Conservation (phyloP, 495 filamentous ascomycete genomes). For the Penicillium egyptiacum region DNA sequence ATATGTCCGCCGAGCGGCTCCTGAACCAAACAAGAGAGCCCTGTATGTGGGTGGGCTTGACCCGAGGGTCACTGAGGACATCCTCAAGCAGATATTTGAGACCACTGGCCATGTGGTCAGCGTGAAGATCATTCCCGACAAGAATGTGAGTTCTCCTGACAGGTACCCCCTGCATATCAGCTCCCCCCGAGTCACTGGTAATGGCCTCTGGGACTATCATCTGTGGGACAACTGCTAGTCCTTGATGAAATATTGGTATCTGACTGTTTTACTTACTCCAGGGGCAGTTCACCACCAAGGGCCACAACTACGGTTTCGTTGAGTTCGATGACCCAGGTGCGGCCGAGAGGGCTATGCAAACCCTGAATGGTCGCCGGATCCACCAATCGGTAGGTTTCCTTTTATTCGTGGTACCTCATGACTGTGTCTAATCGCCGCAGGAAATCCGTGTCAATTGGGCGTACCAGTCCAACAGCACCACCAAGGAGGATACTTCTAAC, state of each 20-base stretch:
- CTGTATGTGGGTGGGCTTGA: constrained; percentile 96
- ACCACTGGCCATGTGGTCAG: constrained; percentile 97
- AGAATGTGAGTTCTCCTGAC: constrained; percentile 69
- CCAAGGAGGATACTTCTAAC: constrained; percentile 97
- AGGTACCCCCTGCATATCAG: constrained; percentile 10
- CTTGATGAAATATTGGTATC: not conserved
- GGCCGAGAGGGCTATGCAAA: constrained; percentile 95
- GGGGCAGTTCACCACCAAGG: constrained; percentile 75
- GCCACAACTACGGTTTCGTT: constrained; percentile 98
- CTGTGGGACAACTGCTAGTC: not conserved
- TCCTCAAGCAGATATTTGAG: constrained; percentile 97
- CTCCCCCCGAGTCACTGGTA: not conserved
- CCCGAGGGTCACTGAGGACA: constrained; percentile 92
- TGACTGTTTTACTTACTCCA: not conserved
- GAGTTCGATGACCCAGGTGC: constrained; percentile 98
- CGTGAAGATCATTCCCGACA: constrained; percentile 99
- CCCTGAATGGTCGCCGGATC: constrained; percentile 90
- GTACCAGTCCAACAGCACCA: constrained; percentile 92
- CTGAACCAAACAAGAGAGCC: constrained; percentile 97
- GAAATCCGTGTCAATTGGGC: constrained; percentile 99
- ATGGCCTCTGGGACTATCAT: not conserved
- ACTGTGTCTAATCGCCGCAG: constrained; percentile 46
- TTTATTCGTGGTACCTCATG: constrained; percentile 5
- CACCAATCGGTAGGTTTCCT: constrained; percentile 71
- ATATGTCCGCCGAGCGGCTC: constrained; percentile 86